phyloP scores from a whole-genome alignment of 1,139 yeast genomes.

The Kodamaea plutei region DNA sequence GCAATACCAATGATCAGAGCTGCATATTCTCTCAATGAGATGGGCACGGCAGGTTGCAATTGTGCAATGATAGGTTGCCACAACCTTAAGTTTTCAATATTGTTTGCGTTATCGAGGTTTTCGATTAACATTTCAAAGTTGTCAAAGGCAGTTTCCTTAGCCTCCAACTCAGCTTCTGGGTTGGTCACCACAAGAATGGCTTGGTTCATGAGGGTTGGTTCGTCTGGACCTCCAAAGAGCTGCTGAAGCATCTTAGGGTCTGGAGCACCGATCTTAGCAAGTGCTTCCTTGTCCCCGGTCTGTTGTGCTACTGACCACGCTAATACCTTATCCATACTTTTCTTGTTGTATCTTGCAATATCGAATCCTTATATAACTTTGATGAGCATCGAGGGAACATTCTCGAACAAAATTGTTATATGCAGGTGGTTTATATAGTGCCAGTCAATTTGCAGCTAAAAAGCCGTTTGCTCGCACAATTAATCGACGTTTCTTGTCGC shows the following conservation, averaged over 20 bases:
- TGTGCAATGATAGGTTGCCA: constrained; percentile 68
- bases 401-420: no score
- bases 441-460: no score
- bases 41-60: constrained; percentile 35
- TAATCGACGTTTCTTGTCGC: no score
- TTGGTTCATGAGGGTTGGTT: constrained; percentile 79
- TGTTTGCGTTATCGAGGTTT: constrained; percentile 91
- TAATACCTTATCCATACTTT: constrained; percentile 89
- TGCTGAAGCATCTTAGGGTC: constrained; percentile 76
- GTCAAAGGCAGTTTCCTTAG: constrained; percentile 75
- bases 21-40: constrained; percentile 50
- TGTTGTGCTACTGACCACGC: constrained; percentile 89
- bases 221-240: constrained; percentile 82
- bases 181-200: constrained; percentile 60
- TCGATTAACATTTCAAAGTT: constrained; percentile 93
- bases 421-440: no score
- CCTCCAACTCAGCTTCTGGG: constrained; percentile 59
- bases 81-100: constrained; percentile 73
- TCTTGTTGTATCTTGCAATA: no score
- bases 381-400: no score
- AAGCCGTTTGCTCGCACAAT: no score
- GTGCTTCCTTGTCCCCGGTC: constrained; percentile 63
- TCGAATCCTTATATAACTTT: no score
- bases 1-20: constrained; percentile 86
- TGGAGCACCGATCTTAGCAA: constrained; percentile 58